Percentiles rank a stretch among this genome's conserved stretches.
Evolutionary conservation across 208 protist genomes (phyloP).

Genomic region (Trypanosoma cruzi): DNA sequence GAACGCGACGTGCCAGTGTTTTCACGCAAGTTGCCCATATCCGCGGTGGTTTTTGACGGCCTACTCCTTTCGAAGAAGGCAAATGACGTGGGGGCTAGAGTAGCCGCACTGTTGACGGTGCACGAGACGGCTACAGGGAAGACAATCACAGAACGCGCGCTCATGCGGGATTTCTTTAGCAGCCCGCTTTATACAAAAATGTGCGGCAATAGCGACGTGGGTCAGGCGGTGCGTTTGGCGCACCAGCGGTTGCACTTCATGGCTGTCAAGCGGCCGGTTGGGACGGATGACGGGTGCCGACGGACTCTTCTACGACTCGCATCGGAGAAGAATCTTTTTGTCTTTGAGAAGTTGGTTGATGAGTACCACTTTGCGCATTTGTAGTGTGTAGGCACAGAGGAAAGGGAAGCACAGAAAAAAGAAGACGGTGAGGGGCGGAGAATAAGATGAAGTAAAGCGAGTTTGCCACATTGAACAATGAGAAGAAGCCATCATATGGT

Average conservation of each 20-base stretch:
- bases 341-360: slow-evolving; percentile 70
- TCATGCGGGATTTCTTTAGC: slow-evolving; percentile 70
- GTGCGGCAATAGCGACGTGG: slow-evolving; percentile 25
- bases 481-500: too few relatives aligned
- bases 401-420: slow-evolving; percentile 3
- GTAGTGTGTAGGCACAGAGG: not conserved
- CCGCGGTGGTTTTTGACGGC: slow-evolving; percentile 57
- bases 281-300: slow-evolving; percentile 7
- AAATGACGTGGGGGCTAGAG: not conserved
- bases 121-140: slow-evolving; percentile 48
- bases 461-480: not conserved
- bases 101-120: slow-evolving; percentile 60
- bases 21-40: slow-evolving; percentile 58
- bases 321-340: slow-evolving; percentile 39
- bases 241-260: slow-evolving; percentile 59
- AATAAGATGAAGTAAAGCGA: not conserved
- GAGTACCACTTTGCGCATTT: slow-evolving; percentile 56
- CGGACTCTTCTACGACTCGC: slow-evolving; percentile 35
- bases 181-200: slow-evolving; percentile 50
- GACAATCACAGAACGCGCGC: slow-evolving; percentile 39
- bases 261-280: slow-evolving; percentile 43
- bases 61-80: slow-evolving; percentile 36
- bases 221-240: slow-evolving; percentile 29
- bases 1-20: slow-evolving; percentile 49
- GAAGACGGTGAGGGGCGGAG: not conserved